phyloP scores from a whole-genome alignment of 2,329 filamentous ascomycete species.

The Penicillium sp. region DNA sequence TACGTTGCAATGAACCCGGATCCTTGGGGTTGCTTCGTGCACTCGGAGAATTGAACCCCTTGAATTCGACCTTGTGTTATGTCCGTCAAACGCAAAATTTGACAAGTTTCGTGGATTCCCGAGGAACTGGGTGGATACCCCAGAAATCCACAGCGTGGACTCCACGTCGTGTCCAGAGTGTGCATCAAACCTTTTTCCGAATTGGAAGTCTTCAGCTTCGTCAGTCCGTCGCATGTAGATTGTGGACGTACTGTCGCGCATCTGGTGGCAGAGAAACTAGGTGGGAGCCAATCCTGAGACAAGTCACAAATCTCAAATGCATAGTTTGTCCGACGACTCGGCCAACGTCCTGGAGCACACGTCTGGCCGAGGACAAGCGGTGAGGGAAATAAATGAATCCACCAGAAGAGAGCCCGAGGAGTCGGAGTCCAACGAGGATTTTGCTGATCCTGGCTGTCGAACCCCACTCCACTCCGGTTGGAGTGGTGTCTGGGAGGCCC shows the following conservation, averaged over 20 bases:
- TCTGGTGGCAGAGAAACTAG: conserved; percentile 3
- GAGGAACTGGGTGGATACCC: conserved; percentile 11
- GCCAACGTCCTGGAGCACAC: background rate
- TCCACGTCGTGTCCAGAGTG: background rate
- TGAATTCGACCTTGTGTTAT: background rate
- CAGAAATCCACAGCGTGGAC: conserved; percentile 1
- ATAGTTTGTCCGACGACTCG: background rate
- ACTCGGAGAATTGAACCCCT: conserved; percentile 8
- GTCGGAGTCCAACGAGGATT: conserved; percentile 22
- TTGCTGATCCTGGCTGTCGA: conserved; percentile 21
- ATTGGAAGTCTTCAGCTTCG: background rate
- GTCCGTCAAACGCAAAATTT: conserved; percentile 2
- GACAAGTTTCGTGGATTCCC: conserved; percentile 5
- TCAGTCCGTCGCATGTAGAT: background rate
- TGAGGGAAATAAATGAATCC: conserved; percentile 19
- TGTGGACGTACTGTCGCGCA: background rate
- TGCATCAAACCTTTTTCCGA: conserved; percentile 13
- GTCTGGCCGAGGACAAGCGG: conserved; percentile 20
- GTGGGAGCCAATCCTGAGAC: conserved; percentile 5
- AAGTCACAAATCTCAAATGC: conserved; percentile 1
- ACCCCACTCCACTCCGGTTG: conserved; percentile 21
- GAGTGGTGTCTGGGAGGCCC: conserved; percentile 6
- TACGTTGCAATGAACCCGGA: background rate
- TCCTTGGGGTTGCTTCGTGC: background rate
- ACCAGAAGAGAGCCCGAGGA: conserved; percentile 16